Evolutionary conservation across 2,329 filamentous ascomycete genomes (phyloP).

Genomic region (Exophiala sp.): DNA sequence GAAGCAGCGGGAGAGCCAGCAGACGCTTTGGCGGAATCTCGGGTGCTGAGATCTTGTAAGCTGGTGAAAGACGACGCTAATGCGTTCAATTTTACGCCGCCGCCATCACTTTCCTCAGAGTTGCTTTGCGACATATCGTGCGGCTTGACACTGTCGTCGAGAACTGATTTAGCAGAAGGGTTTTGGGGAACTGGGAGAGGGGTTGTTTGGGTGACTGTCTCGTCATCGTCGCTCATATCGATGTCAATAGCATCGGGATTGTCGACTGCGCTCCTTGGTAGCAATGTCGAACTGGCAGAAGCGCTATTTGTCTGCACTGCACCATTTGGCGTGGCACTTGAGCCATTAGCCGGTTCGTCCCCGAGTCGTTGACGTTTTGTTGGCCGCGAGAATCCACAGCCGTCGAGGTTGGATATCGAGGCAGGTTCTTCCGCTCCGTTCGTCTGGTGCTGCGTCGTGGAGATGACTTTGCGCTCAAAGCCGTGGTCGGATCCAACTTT

Average conservation of each 20-base stretch:
- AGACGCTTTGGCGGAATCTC: neutral
- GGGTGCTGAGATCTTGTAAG: neutral
- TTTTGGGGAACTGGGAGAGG: neutral
- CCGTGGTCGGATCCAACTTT: constrained; percentile 30
- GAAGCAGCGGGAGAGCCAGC: neutral
- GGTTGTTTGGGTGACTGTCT: constrained; percentile 18
- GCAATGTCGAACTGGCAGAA: neutral
- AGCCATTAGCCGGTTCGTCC: neutral
- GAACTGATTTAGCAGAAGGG: neutral
- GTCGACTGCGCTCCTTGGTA: neutral
- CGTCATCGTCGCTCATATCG: constrained; percentile 57
- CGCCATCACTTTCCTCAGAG: constrained; percentile 24
- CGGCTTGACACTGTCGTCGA: neutral
- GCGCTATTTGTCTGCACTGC: constrained; percentile 8
- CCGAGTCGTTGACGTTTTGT: constrained; percentile 17
- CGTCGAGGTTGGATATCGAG: constrained; percentile 22
- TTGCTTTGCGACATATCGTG: constrained; percentile 1
- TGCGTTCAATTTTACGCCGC: constrained; percentile 19
- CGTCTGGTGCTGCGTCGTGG: constrained; percentile 9
- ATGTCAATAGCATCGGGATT: constrained; percentile 40
- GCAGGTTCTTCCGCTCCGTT: neutral
- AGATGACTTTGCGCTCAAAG: constrained; percentile 10
- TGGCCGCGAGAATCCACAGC: constrained; percentile 20
- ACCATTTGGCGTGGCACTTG: neutral
- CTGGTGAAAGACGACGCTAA: constrained; percentile 1